These are phyloP conservation scores for Fusarium sp. DNA, from an alignment of 2,329 filamentous ascomycete species.

Conservation along the genomic window DNA sequence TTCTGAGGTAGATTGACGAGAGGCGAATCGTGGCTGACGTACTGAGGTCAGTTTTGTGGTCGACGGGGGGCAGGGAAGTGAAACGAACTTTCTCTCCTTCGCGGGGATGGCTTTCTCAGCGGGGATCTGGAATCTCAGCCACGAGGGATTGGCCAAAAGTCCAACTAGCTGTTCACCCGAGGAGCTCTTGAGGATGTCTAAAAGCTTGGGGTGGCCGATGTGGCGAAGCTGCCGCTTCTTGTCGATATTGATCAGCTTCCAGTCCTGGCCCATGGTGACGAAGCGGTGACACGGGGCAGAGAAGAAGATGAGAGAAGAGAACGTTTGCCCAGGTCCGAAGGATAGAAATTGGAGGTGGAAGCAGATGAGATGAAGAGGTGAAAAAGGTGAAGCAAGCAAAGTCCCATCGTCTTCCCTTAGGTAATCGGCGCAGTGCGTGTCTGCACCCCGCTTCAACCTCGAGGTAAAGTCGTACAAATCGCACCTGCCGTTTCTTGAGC, in stretches of 20 bases:
- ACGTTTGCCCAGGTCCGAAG: background rate
- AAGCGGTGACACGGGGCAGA: background rate
- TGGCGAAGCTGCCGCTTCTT: background rate
- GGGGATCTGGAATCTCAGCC: conserved; percentile 3
- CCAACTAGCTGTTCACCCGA: conserved; percentile 8
- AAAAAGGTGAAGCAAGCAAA: background rate
- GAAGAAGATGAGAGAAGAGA: background rate
- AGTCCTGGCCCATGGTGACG: conserved; percentile 13
- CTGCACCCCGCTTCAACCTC: background rate
- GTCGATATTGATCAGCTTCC: conserved; percentile 20
- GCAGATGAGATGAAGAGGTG: background rate
- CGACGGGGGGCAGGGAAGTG: background rate
- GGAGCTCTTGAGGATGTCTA: background rate
- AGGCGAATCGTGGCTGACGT: background rate
- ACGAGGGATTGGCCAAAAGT: background rate
- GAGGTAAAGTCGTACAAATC: background rate
- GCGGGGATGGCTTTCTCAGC: background rate
- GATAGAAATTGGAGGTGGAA: background rate
- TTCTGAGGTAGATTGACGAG: conserved; percentile 13
- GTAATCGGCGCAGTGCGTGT: background rate
- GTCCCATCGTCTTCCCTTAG: background rate
- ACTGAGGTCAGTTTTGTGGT: background rate
- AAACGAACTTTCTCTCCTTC: conserved; percentile 8
- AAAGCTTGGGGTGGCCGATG: background rate
- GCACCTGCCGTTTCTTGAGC: background rate